A percentile compares a stretch with the other conserved stretches of the same genome.
These are phyloP conservation scores for Epicoccum nigrum DNA, from an alignment of 2,329 filamentous ascomycete species.

Conservation along the genomic window DNA sequence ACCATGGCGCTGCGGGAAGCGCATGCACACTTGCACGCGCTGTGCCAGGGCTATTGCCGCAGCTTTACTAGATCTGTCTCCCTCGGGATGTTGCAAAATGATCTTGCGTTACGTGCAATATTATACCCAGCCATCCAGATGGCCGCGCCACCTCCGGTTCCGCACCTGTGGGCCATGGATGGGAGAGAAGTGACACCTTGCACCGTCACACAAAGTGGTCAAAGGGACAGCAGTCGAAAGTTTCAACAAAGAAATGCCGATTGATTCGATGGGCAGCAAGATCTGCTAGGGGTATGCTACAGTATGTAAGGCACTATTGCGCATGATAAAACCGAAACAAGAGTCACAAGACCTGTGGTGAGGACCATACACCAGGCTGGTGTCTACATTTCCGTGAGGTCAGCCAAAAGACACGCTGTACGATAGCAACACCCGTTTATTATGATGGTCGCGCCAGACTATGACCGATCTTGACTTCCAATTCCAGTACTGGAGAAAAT, in stretches of 20 bases:
- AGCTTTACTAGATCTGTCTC: not conserved
- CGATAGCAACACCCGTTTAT: conserved; percentile 1
- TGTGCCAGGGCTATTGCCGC: not conserved
- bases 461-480: not conserved
- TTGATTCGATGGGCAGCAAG: not conserved
- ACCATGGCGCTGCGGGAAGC: not conserved
- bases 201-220: not conserved
- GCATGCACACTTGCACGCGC: not conserved
- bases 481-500: not conserved
- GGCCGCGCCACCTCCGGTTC: not conserved
- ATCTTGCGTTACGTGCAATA: not conserved
- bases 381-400: not conserved
- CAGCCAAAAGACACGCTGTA: not conserved
- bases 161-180: not conserved
- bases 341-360: not conserved
- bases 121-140: not conserved
- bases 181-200: not conserved
- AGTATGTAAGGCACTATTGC: conserved; percentile 10
- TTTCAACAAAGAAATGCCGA: not conserved
- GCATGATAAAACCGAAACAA: not conserved
- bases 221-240: not conserved
- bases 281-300: conserved; percentile 8
- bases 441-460: not conserved
- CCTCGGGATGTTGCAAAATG: not conserved
- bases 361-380: not conserved